Evolutionary conservation across 345 rosid species (phyloP), one percentile per base, ranked within the genome.

Genomic region (Limnanthes douglasii): DNA sequence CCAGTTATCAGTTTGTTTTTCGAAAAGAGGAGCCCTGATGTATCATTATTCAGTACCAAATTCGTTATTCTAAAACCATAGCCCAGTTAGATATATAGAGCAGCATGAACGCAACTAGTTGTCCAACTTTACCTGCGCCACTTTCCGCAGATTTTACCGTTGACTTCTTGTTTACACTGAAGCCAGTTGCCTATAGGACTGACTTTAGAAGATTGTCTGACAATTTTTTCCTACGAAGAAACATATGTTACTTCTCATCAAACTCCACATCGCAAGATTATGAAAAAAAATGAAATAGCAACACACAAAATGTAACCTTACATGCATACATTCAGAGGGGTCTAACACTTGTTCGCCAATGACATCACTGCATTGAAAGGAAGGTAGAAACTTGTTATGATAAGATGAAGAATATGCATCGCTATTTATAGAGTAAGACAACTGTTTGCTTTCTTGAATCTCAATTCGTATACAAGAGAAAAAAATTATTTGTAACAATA

Each of bases 1-100:
- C 96, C 99, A 92, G 24, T 73, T 53, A 57, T 72, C 78, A 41
- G 78, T 81, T 62, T 92, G 99, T 47, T 73, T 72, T 59, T 81
- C 95, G 60, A 61, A 69, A 43, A 78, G 65, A 28, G 99, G 96
- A 44, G 96, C 99, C 81, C 99, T 92, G 67, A 13, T 17, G 39
- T 45, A 21, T 47, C 17, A 66, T 43, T 31, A 35, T 40, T 26
- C 37, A 15, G 29, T 31, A 49, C 19, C 31, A 56, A 42, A 18
- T 15, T 30, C 35, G 37, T 36, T 24, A 20, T 9, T 17, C 31
- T 20, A 42, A 46, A 35, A 46, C 15, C 39, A 32, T 27, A 5
- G 37, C 14, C 15, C 9, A 29, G 24, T 29, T 36, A 36, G 14
- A 8, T 25, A 51, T 35, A 51, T 8, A 38, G 18, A 33, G 24